Conservation (phyloP, 2,329 filamentous ascomycete genomes). For the Pseudopyricularia javanii region DNA sequence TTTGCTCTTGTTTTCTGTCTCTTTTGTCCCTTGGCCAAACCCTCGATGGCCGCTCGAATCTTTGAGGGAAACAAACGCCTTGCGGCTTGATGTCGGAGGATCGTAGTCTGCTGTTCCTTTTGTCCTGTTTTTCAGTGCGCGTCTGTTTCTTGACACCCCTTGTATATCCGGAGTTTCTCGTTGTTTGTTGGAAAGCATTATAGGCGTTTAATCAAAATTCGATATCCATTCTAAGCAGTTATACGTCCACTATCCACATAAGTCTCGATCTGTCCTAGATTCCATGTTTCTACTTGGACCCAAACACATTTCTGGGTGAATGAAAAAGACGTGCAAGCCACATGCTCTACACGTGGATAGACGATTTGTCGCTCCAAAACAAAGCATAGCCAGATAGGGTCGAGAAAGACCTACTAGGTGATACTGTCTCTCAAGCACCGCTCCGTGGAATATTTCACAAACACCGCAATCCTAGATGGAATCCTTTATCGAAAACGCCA, state of each 20-base stretch:
- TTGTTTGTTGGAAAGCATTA: conserved; percentile 6
- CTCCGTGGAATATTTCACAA: not conserved
- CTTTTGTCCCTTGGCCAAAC: not conserved
- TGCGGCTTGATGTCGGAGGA: conserved; percentile 1
- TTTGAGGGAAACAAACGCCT: not conserved
- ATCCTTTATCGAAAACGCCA: not conserved
- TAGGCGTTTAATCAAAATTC: conserved; percentile 10
- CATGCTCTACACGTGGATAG: too few relatives aligned
- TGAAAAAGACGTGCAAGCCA: too few relatives aligned
- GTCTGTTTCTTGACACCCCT: not conserved
- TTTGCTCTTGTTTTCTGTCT: not conserved
- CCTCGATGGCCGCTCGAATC: not conserved
- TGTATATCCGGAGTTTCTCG: conserved; percentile 1
- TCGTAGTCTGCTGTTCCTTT: not conserved
- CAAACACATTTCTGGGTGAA: too few relatives aligned
- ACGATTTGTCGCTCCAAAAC: too few relatives aligned
- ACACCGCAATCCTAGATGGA: not conserved
- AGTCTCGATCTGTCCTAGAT: too few relatives aligned
- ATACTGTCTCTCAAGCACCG: not conserved
- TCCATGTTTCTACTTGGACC: too few relatives aligned
- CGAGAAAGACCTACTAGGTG: too few relatives aligned
- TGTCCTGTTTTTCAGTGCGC: conserved; percentile 1
- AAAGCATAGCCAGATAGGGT: too few relatives aligned
- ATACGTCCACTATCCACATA: not conserved
- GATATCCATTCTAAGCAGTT: not conserved